A percentile compares a stretch with the other conserved stretches of the same genome.
Conservation (phyloP, 2,329 filamentous ascomycete species). For the Neoarthrinium moseri region DNA sequence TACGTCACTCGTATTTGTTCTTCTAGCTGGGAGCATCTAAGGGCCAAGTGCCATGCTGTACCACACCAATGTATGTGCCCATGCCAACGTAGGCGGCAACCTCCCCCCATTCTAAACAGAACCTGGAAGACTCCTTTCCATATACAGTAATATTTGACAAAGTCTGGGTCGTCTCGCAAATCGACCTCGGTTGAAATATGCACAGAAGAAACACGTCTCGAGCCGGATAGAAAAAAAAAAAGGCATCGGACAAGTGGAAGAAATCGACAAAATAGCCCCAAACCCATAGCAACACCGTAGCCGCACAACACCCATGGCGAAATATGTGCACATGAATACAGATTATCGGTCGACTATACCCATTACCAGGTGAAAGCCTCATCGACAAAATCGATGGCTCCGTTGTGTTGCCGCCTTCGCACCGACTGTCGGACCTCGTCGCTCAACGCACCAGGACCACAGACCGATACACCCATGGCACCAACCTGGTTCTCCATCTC, state of each 20-base stretch:
- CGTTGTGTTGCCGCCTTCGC: constrained; percentile 60
- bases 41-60: neutral
- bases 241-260: neutral
- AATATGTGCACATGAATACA: neutral
- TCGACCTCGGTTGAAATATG: neutral
- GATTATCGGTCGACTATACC: neutral
- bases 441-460: constrained; percentile 70
- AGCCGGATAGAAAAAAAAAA: neutral
- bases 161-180: neutral
- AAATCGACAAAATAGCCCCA: neutral
- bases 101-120: neutral
- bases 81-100: neutral
- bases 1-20: constrained; percentile 1
- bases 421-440: constrained; percentile 73
- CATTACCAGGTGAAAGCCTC: constrained; percentile 68
- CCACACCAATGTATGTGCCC: neutral
- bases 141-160: constrained; percentile 5
- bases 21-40: neutral
- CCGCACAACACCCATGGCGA: neutral
- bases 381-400: constrained; percentile 75
- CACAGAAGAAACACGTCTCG: constrained; percentile 1
- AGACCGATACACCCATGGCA: constrained; percentile 72
- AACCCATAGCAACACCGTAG: neutral
- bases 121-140: neutral
- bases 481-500: constrained; percentile 75